Evolutionary conservation across 108 stramenopile genomes (phyloP), one percentile per base, ranked within the genome.

Genomic region (Fragilariopsis cylindrus): DNA sequence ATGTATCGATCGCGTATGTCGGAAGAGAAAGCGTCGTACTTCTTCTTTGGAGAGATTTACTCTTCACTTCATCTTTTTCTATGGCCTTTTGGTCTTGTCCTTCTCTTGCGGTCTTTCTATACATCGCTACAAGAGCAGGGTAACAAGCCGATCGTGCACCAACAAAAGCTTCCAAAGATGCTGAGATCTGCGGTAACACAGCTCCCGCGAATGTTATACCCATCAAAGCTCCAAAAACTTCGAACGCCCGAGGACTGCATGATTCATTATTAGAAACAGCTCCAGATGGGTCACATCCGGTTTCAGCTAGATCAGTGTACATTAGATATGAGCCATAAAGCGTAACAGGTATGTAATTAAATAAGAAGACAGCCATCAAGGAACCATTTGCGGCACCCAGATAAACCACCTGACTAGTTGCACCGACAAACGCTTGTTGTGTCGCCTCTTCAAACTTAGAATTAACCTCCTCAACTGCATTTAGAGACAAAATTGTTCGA

Each of bases 211-310:
- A 76, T 3, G 75, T 67, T 13, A 84, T 57, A 30, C 87, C 87
- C 71, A 88, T 78, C 52, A 85, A 60, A 11, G 82, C 79, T 48
- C 84, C 84, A 62, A 88, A 83, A 5, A 88, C 71, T 13, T 81
- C 80, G 42, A 52, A 46, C 9, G 58, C 84, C 49, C 67, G 15
- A 6, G 82, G 84, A 44, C 63, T 60, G 55, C 87, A 88, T 15
- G 79, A 60, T 4, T 53, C 70, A 52, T 81, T 81, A 19, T 52
- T 72, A 11, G 64, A 19, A 1, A 77, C 49, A 12, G 82, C 74
- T n/a, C 82, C 82, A 5, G 80, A 81, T 6, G 87, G 87, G 53
- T 88, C 87, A 60, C 84, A 88, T n/a, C 87, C 87, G 65, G 45
- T 70, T 43, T 78, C 71, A 7, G 18, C 16, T 1, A 88, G 79